Base-by-base conservation (phyloP, 2,329 filamentous ascomycete species). In the Penicillium sp. region DNA sequence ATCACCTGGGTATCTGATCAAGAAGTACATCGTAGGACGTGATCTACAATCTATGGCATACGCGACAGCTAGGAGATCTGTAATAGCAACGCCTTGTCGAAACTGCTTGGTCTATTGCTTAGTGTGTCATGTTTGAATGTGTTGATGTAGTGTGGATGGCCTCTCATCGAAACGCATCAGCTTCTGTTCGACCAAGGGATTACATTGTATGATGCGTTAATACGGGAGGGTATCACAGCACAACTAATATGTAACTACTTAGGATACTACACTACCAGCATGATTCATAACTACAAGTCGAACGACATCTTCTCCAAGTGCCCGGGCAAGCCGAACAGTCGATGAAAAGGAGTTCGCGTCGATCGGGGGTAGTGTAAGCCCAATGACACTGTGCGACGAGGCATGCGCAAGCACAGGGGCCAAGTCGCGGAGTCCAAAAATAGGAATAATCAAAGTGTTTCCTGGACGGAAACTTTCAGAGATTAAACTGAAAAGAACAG, bases 401-500 rank as follows among this genome's bases (percentile, higher is more conserved):
- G 74, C 82, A 82, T 88, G 81, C 78, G 86, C 87, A 88, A 89
- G 88, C 86, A 81, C 85, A 88, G 87, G 83, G 86, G 82, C 69
- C 74, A 70, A 65, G 70, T 72, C 75, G 67, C 82, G 64, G 58
- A 66, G 57, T 74, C 64, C 80, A 90, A 90, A 88, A 89, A 92
- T 90, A 82, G 81, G 87, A 85, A 84, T 90, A 91, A 92, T 90
- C 87, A 85, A 80, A 81, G 82, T 84, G 81, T 80, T 80, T 80
- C 80, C 85, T 81, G 79, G 89, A 84, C 36, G 85, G 81, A 80
- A 81, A 82, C 83, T 91, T 89, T 88, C 88, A 92, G 88, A 88
- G 87, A 91, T 91, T 91, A 92, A 91, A 91, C 89, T 92, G 87
- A 90, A 89, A 91, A 91, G 88, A 92, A 91, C 90, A 93, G 91